Evolutionary conservation across 176 grass and related monocot genomes (phyloP).

Genomic region (Raddia guianensis): DNA sequence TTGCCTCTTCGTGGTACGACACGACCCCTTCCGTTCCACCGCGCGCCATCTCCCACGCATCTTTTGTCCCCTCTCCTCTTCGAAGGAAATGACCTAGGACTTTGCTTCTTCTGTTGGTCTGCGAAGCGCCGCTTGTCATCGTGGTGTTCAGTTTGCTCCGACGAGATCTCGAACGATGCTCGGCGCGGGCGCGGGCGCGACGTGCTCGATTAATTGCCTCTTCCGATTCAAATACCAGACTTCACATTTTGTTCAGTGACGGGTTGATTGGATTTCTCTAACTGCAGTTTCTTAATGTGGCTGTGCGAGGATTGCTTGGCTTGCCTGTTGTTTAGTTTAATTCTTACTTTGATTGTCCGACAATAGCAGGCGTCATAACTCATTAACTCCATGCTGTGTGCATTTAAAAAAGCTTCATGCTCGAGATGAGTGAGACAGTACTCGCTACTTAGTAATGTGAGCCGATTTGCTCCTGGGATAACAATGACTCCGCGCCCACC

Average conservation of each 20-base stretch:
- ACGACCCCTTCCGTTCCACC: neutral
- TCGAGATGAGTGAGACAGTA: neutral
- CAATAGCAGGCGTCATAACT: neutral
- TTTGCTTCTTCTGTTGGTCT: conserved; percentile 44
- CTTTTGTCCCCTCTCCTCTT: neutral
- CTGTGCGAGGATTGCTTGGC: conserved; percentile 53
- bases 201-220: conserved; percentile 10
- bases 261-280: conserved; percentile 21
- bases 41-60: neutral
- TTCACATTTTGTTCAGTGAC: neutral
- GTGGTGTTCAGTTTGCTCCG: conserved; percentile 70
- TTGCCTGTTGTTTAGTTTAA: conserved; percentile 60
- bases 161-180: conserved; percentile 52
- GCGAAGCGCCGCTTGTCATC: conserved; percentile 67
- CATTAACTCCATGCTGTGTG: neutral
- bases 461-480: neutral
- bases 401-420: neutral
- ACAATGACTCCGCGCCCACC: neutral
- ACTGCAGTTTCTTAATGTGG: conserved; percentile 68
- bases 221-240: neutral
- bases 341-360: conserved; percentile 8
- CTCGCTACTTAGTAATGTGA: neutral
- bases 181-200: conserved; percentile 30
- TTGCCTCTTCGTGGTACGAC: conserved; percentile 73
- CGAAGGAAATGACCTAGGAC: neutral